Evolutionary conservation across 192 early-diverging fungal species (phyloP).

Genomic region (Phycomyces blakesleeanus): DNA sequence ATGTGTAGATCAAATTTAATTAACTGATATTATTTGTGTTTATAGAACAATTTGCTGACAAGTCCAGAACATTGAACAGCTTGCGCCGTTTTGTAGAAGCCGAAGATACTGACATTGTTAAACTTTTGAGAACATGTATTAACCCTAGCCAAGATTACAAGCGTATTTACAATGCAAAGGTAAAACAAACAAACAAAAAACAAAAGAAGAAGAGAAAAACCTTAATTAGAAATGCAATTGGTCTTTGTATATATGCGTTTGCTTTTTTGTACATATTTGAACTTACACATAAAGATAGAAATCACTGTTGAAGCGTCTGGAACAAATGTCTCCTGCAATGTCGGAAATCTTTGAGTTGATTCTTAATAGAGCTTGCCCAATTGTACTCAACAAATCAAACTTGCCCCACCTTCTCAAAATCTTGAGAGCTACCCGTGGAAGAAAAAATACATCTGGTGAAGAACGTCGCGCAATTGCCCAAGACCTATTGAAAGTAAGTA

Average conservation of each 20-base stretch:
- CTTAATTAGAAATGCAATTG: neutral
- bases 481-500: slow-evolving; percentile 47
- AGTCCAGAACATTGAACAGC: slow-evolving; percentile 6
- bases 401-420: slow-evolving; percentile 59
- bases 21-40: neutral
- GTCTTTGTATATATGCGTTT: neutral
- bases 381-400: slow-evolving; percentile 66
- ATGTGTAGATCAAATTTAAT: slow-evolving; percentile 1
- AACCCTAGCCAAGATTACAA: slow-evolving; percentile 14
- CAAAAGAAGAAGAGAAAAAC: too few species aligned
- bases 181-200: too few species aligned
- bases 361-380: slow-evolving; percentile 71
- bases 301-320: slow-evolving; percentile 64
- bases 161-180: slow-evolving; percentile 12
- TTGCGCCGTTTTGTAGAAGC: neutral
- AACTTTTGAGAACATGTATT: slow-evolving; percentile 6
- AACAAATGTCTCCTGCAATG: slow-evolving; percentile 51
- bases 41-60: slow-evolving; percentile 19
- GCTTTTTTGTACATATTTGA: neutral
- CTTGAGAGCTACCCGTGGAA: slow-evolving; percentile 28
- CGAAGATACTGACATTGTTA: slow-evolving; percentile 4
- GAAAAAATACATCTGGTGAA: slow-evolving; percentile 22
- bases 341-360: slow-evolving; percentile 72
- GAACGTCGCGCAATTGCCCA: slow-evolving; percentile 36
- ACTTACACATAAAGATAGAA: slow-evolving; percentile 39